Evolutionary conservation across 1,139 yeast genomes (phyloP), one percentile per base, ranked within the genome.

Genomic region (Scheffersomyces titani): DNA sequence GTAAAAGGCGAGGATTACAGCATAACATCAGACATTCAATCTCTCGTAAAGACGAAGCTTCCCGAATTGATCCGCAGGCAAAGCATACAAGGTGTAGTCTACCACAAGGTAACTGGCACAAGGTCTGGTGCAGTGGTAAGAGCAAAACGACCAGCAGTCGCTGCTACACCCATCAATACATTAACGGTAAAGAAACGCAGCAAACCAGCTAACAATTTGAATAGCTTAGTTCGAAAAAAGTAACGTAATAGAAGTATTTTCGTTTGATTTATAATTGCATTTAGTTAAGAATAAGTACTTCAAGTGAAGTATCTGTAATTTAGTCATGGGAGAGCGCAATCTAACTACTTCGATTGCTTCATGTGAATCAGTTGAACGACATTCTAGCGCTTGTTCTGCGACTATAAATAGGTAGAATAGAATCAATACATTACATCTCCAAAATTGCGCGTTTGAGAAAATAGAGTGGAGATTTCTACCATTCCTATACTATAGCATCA

Each of bases 1-100:
- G 59, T 77, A 13, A 76, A 75, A 54, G 68, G 67, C 47, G 72
- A 68, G 51, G 70, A 72, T 59, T 76, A 65, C 57, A 63, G 61
- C 48, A 57, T 63, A 2, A 57, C 59, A 6, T 65, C 63, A 0
- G 81, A 76, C 50, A 63, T 76, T 2, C 61, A 58, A 51, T 52
- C 61, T 2, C 60, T 78, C 48, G 70, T 71, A 11, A 55, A 49
- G 3, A 52, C 56, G 9, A 70, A 69, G 44, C 59, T 77, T 5
- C 77, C 78, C 5, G 65, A 65, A 21, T 66, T 70, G 51, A 59
- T 63, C 49, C 55, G 50, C 40, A 58, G 56, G 50, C 55, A 57
- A 52, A 56, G 54, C 40, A 60, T 62, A 54, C 59, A 61, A 20
- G 58, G 56, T 11, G 57, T 7, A 52, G 36, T 57, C 54, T 53